Conservation (phyloP, 345 rosid species). For the Cochlearia excelsa region DNA sequence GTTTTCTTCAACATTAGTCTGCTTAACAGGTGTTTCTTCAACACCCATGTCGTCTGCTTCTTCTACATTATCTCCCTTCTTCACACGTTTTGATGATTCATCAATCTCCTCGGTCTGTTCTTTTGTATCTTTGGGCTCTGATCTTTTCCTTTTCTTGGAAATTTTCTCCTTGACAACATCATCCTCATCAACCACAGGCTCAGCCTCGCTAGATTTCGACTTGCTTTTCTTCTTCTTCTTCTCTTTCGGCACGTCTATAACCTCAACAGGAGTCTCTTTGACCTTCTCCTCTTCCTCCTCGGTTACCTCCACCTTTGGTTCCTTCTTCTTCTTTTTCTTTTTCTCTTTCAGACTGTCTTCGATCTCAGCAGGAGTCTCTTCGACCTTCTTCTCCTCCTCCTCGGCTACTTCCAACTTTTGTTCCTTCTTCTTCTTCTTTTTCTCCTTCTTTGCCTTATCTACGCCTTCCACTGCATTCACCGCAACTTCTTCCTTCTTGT, state of each 20-base stretch:
- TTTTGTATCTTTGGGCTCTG: slow-evolving; percentile 46
- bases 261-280: slow-evolving; percentile 30
- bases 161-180: slow-evolving; percentile 20
- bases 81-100: slow-evolving; percentile 55
- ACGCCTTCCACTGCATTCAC: slow-evolving; percentile 20
- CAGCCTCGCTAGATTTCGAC: slow-evolving; percentile 35
- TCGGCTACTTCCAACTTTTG: slow-evolving; percentile 27
- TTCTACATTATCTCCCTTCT: slow-evolving; percentile 44
- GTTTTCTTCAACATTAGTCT: slow-evolving; percentile 35
- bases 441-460: slow-evolving; percentile 38
- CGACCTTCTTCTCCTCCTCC: slow-evolving; percentile 26
- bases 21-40: slow-evolving; percentile 38
- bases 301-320: slow-evolving; percentile 31
- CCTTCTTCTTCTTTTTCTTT: slow-evolving; percentile 52
- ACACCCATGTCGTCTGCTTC: slow-evolving; percentile 4
- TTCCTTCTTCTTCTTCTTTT: slow-evolving; percentile 44
- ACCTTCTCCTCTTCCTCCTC: slow-evolving; percentile 37
- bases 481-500: slow-evolving; percentile 6
- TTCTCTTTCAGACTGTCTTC: slow-evolving; percentile 36
- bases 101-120: slow-evolving; percentile 30
- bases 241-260: slow-evolving; percentile 33
- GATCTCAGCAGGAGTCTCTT: slow-evolving; percentile 30
- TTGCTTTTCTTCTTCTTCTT: slow-evolving; percentile 50
- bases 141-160: slow-evolving; percentile 78
- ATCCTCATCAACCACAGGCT: slow-evolving; percentile 20